These are phyloP conservation scores for Gyromitra esculenta DNA, from an alignment of 2,329 filamentous ascomycete species.

Conservation along the genomic window DNA sequence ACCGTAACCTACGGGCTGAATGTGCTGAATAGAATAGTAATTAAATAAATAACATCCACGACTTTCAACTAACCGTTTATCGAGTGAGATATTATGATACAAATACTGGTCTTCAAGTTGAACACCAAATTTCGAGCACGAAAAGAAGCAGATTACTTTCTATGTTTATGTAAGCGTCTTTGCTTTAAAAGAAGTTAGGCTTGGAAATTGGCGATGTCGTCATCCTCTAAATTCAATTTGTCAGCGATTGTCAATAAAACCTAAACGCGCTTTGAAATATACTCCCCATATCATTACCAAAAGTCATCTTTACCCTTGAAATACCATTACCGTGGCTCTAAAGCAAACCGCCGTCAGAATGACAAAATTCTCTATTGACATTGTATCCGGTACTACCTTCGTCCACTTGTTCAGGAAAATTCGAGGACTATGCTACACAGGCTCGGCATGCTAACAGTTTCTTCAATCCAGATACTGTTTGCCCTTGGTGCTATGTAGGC, in stretches of 20 bases:
- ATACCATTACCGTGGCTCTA: slow-evolving; percentile 9
- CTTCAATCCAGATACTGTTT: slow-evolving; percentile 73
- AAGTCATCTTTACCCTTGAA: background rate
- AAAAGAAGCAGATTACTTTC: background rate
- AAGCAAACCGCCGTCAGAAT: slow-evolving; percentile 62
- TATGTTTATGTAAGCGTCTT: background rate
- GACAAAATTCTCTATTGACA: slow-evolving; percentile 78
- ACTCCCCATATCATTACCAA: slow-evolving; percentile 1
- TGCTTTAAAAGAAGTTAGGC: background rate
- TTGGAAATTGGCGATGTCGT: slow-evolving; percentile 8
- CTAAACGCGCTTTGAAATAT: background rate
- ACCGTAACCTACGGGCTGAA: too few species aligned
- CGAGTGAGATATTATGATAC: slow-evolving; percentile 22
- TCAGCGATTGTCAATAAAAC: slow-evolving; percentile 36
- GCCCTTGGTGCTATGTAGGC: slow-evolving; percentile 77
- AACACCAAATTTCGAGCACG: background rate
- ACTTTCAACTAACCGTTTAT: background rate
- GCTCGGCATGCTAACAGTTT: slow-evolving; percentile 11
- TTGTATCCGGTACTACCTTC: slow-evolving; percentile 65
- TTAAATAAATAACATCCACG: background rate
- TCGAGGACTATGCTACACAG: background rate
- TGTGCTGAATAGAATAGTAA: background rate
- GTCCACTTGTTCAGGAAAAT: background rate
- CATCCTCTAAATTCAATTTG: slow-evolving; percentile 29
- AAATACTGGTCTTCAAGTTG: too few species aligned